These are phyloP conservation scores for Tubosaeta sp. DNA, from an alignment of 768 basidiomycete species.

Conservation along the genomic window DNA sequence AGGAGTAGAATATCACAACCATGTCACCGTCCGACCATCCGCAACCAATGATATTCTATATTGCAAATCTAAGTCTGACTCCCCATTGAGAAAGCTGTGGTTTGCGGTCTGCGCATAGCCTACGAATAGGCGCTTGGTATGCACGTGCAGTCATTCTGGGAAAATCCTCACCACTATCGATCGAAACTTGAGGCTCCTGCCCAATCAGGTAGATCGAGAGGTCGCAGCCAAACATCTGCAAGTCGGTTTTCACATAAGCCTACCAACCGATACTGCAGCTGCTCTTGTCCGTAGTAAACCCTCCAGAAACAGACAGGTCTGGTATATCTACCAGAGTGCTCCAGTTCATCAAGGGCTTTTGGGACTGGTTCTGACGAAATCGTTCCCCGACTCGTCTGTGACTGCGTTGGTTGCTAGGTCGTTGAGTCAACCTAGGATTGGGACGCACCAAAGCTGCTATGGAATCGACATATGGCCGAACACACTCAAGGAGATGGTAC, in stretches of 20 bases:
- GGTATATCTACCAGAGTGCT: conserved; percentile 24
- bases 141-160: conserved; percentile 1
- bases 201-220: conserved; percentile 19
- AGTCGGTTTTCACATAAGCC: conserved; percentile 27
- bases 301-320: conserved; percentile 28
- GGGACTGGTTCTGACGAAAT: conserved; percentile 12
- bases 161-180: conserved; percentile 32
- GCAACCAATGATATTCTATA: conserved; percentile 31
- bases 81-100: conserved; percentile 22
- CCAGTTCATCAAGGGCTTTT: conserved; percentile 9
- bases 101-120: conserved; percentile 24
- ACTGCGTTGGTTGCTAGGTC: conserved; percentile 5
- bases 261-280: conserved; percentile 33
- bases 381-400: conserved; percentile 15
- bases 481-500: conserved; percentile 30
- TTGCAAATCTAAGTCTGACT: conserved; percentile 31
- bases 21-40: conserved; percentile 25
- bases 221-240: conserved; percentile 31
- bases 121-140: conserved; percentile 1
- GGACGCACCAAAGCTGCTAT: conserved; percentile 34
- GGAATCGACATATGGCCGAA: conserved; percentile 32
- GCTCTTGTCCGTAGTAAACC: conserved; percentile 29
- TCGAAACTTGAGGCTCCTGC: conserved; percentile 27
- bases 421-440: conserved; percentile 15
- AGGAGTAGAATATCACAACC: not conserved